Percentiles rank a stretch among this genome's conserved stretches.
phyloP scores from a whole-genome alignment of 371 early-diverging fungal species.

The Mortierella sp. region DNA sequence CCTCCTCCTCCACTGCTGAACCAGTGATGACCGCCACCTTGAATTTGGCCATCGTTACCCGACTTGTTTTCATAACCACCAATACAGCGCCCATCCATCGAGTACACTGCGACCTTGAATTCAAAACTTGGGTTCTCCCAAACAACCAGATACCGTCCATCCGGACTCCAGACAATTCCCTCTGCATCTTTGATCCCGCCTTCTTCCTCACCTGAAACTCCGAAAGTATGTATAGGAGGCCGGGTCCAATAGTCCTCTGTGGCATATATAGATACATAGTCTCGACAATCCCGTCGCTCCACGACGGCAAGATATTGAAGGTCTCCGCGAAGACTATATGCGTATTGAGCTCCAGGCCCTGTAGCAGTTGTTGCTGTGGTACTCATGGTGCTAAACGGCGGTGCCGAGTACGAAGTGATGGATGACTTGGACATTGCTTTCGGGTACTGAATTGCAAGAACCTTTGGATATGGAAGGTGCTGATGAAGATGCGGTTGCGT shows the following conservation, averaged over 20 bases:
- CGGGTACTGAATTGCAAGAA: slow-evolving; percentile 29
- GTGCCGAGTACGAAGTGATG: slow-evolving; percentile 36
- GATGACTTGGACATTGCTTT: slow-evolving; percentile 34
- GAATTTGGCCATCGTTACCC: slow-evolving; percentile 8
- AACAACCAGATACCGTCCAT: slow-evolving; percentile 42
- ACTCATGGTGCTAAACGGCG: slow-evolving; percentile 42
- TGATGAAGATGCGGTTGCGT: slow-evolving; percentile 4
- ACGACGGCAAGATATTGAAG: slow-evolving; percentile 42
- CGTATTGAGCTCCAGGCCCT: slow-evolving; percentile 29
- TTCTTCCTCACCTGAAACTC: slow-evolving; percentile 10
- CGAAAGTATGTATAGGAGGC: slow-evolving; percentile 35
- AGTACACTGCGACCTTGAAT: slow-evolving; percentile 37
- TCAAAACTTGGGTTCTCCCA: slow-evolving; percentile 52
- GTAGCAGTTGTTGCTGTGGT: slow-evolving; percentile 45
- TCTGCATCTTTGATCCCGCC: slow-evolving; percentile 48
- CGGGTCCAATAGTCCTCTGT: slow-evolving; percentile 43
- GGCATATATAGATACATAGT: slow-evolving; percentile 40
- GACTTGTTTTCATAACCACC: slow-evolving; percentile 16
- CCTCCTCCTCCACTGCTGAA: slow-evolving; percentile 26
- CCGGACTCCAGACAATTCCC: slow-evolving; percentile 49
- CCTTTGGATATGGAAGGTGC: slow-evolving; percentile 7
- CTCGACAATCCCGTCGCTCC: slow-evolving; percentile 47
- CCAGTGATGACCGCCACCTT: neutral
- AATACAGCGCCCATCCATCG: slow-evolving; percentile 45
- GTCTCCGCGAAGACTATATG: slow-evolving; percentile 34